Conservation (phyloP, 2,329 filamentous ascomycete species). For the Exophiala phaeomuriformis region DNA sequence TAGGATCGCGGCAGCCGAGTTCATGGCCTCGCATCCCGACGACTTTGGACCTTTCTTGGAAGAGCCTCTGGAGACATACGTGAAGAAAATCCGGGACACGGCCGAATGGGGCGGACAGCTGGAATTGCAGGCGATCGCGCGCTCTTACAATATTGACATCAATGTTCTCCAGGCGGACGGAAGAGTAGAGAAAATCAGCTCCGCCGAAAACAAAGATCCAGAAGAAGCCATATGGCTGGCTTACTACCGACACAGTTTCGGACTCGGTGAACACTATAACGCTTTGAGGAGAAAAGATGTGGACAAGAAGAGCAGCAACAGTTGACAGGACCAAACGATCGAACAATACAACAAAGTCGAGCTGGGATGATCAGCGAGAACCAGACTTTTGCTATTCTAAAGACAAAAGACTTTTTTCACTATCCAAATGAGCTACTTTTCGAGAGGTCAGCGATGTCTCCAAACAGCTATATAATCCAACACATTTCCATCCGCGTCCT, state of each 20-base stretch:
- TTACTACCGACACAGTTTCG: conserved; percentile 91
- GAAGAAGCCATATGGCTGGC: conserved; percentile 68
- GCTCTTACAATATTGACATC: conserved; percentile 71
- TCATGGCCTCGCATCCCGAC: conserved; percentile 65
- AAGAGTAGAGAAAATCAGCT: conserved; percentile 65
- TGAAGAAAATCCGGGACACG: conserved; percentile 70
- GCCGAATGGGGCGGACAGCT: conserved; percentile 95
- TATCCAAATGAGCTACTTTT: not conserved
- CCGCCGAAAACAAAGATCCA: conserved; percentile 33
- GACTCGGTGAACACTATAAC: conserved; percentile 95
- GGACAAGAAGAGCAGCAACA: conserved; percentile 26
- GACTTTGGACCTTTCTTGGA: conserved; percentile 85
- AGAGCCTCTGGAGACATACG: conserved; percentile 66
- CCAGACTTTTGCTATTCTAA: not conserved
- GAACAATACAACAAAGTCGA: too few relatives aligned
- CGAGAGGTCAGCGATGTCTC: conserved; percentile 31
- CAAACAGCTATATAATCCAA: conserved; percentile 40
- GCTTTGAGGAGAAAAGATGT: conserved; percentile 49
- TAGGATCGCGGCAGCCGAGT: conserved; percentile 64
- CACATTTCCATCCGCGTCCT: conserved; percentile 37
- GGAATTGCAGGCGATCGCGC: conserved; percentile 77
- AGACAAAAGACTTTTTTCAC: not conserved
- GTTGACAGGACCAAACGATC: not conserved
- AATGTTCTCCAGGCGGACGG: conserved; percentile 78
- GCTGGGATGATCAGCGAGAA: too few relatives aligned